phyloP scores from a whole-genome alignment of 805 yeast genomes.

The Monosporozyma solicola region DNA sequence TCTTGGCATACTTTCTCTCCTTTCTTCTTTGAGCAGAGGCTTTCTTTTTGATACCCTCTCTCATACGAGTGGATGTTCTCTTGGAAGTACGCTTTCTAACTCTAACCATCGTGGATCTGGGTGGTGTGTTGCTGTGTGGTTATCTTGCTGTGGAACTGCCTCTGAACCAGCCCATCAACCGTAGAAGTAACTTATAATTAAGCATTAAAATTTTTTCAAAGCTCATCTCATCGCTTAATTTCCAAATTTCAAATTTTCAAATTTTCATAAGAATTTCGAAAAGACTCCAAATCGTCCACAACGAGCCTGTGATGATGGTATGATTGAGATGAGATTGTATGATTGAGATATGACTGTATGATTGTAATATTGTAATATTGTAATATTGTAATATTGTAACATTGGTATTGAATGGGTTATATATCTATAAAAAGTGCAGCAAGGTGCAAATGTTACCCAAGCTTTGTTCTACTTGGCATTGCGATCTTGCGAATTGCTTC shows the following conservation, averaged over 20 bases:
- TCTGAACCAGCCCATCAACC: background rate
- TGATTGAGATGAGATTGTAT: too few species aligned
- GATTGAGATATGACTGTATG: too few species aligned
- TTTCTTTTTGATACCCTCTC: slow-evolving; percentile 94
- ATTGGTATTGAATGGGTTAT: background rate
- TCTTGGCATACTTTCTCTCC: slow-evolving; percentile 72
- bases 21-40: slow-evolving; percentile 88
- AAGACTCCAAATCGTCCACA: background rate
- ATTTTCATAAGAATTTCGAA: background rate
- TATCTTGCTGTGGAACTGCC: background rate
- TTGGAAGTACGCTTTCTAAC: slow-evolving; percentile 65
- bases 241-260: background rate
- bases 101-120: slow-evolving; percentile 30
- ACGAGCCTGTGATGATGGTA: background rate
- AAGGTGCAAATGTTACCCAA: too few species aligned
- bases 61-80: slow-evolving; percentile 84
- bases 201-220: background rate
- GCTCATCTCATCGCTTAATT: slow-evolving; percentile 1
- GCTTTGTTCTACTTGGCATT: background rate
- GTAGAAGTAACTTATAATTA: background rate
- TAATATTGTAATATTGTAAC: too few species aligned
- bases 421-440: background rate
- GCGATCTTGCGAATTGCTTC: background rate
- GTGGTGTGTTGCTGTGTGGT: background rate
- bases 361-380: too few species aligned